Base-by-base conservation (phyloP, 2,329 filamentous ascomycete genomes). In the Neofusicoccum ribis region DNA sequence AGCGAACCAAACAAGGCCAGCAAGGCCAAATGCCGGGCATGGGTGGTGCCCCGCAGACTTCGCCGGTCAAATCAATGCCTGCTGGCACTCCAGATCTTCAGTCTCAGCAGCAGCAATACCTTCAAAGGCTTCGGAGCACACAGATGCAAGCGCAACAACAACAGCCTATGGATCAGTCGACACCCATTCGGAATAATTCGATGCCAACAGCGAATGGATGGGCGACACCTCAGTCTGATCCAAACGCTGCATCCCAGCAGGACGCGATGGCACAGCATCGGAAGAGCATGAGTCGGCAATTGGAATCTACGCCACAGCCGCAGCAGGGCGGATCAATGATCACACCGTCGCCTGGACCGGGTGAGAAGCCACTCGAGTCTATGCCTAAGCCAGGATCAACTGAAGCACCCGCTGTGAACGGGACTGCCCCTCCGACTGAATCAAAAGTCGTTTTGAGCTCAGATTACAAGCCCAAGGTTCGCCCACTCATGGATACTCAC, bases 401-500 rank as follows among this genome's bases (percentile, higher is more conserved):
- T 23, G 69, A 65, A 23, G 66, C 68, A 17, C 54, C 68, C 43
- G 56, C 69, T 1, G 70, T 72, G n/a, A 67, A 71, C 47, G 68
- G 69, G 15, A 51, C 65, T 23, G 36, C 63, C 3, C 1, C 63
- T 9, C 27, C 37, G 68, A 72, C 36, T 7, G 63, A 61, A 5
- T 37, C n/a, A n/a, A 68, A 65, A 27, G 14, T 68, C 3, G 50
- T 60, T 17, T 60, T 68, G 50, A 64, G 62, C 36, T 68, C 59
- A 15, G 64, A 68, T 9, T 69, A 65, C 47, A 54, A 63, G 31
- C 63, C 65, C 3, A 79, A 79, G 69, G 75, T 83, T 20, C 77
- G 76, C 65, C 80, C 75, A 70, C 81, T 86, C 67, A 71, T 50
- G 72, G 71, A 31, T 68, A 73, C 85, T 1, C 89, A 89, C 76